Evolutionary conservation across 352 stramenopile genomes (phyloP), one percentile per base, ranked within the genome.

Genomic region (Bremia lactucae): DNA sequence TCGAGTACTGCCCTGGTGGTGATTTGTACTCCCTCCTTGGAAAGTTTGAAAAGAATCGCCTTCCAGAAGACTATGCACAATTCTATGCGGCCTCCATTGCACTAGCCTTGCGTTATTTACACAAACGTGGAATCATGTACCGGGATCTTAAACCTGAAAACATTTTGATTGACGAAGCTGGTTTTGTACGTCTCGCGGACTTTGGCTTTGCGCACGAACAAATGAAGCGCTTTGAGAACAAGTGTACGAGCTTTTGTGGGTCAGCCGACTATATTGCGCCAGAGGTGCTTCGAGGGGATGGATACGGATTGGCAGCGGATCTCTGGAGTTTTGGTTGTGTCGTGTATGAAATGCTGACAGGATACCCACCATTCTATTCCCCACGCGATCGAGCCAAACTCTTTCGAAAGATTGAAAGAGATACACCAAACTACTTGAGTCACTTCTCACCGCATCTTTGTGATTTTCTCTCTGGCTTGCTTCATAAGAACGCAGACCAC

Each of bases 51-150:
- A 91, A 96, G 40, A 82, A 90, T 44, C 96, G 96, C 39, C 95
- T 99, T 42, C 68, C 79, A 0, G 94, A 98, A 68, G 36, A 64
- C 6, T 65, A 94, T 35, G 88, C 96, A 1, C 63, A 83, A 35
- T 99, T 99, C 65, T 99, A 99, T 64, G 84, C 93, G 0, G 94
- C 96, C 10, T 96, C 97, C 50, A 97, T 99, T 42, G 82, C 87
- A 24, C 59, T 98, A 0, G 95, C 96, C 15, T 83, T 99, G 31
- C 80, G 93, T 31, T 87, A 88, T 38, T 36, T 94, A 31, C 80
- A 94, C 50, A 55, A 79, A 16, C 65, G 55, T 11, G 77, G 75
- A 24, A 78, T 94, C 36, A 53, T 89, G 41, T 96, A 95, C 55
- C 75, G 85, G 6, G 85, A 96, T 51, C 67, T 96, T 31, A 96